Evolutionary conservation across 371 early-diverging fungal species (phyloP).

Genomic region (Haplosporangium sp.): DNA sequence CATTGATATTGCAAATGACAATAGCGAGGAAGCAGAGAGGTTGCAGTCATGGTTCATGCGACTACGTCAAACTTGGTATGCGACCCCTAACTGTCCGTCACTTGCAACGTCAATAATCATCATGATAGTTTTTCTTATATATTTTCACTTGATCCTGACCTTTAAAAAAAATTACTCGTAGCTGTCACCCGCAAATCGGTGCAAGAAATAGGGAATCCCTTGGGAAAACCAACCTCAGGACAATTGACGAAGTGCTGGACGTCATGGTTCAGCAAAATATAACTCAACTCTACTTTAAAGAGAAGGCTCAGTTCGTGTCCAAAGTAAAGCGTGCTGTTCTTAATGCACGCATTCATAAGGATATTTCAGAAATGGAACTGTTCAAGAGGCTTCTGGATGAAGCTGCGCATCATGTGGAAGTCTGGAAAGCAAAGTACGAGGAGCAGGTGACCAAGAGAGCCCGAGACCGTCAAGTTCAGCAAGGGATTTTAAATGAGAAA

Average conservation of each 20-base stretch:
- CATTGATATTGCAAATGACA: conserved; percentile 7
- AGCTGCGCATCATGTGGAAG: conserved; percentile 13
- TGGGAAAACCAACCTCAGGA: conserved; percentile 49
- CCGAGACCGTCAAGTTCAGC: background rate
- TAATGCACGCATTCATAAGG: conserved; percentile 22
- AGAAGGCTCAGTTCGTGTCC: conserved; percentile 9
- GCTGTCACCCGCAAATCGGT: conserved; percentile 71
- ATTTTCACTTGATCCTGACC: background rate
- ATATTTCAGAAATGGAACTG: conserved; percentile 5
- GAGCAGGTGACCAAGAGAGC: conserved; percentile 9
- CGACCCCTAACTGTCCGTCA: background rate
- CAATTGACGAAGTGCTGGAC: conserved; percentile 60
- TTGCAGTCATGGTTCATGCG: conserved; percentile 39
- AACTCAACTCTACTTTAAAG: conserved; percentile 23
- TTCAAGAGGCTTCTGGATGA: conserved; percentile 19
- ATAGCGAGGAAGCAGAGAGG: conserved; percentile 21
- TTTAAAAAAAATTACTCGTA: background rate
- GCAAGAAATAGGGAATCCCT: conserved; percentile 57
- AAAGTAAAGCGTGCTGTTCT: conserved; percentile 40
- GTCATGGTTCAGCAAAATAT: conserved; percentile 60
- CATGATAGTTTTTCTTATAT: background rate
- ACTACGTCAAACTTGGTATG: conserved; percentile 48
- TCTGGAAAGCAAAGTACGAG: conserved; percentile 22
- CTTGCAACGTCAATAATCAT: too few species aligned
- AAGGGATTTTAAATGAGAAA: background rate